phyloP scores from a whole-genome alignment of 768 basidiomycete species.

The Clitopilus hobsonii region DNA sequence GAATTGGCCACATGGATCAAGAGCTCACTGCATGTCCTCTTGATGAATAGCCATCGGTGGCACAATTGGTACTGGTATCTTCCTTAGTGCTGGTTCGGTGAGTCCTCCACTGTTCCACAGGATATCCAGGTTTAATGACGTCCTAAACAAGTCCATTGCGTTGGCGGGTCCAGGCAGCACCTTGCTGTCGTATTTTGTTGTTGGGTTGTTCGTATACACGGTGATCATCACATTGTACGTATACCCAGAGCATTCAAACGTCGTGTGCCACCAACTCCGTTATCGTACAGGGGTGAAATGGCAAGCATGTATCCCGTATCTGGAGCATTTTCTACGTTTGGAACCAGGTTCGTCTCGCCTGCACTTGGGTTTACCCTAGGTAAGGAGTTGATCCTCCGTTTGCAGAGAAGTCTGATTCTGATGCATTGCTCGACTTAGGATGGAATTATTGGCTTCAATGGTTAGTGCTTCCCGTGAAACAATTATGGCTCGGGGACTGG shows the following conservation, averaged over 20 bases:
- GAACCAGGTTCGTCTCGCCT: slow-evolving; percentile 53
- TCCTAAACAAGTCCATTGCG: slow-evolving; percentile 37
- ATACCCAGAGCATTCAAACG: background rate
- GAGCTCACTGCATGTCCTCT: background rate
- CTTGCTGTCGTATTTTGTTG: slow-evolving; percentile 55
- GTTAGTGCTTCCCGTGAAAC: slow-evolving; percentile 20
- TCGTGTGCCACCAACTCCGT: background rate
- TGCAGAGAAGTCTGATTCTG: background rate
- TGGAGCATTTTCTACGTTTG: slow-evolving; percentile 57
- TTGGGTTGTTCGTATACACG: slow-evolving; percentile 54
- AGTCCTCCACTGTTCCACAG: slow-evolving; percentile 8
- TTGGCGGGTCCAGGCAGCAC: slow-evolving; percentile 59
- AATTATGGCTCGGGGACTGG: too few relatives aligned
- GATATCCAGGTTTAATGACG: background rate
- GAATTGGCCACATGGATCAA: background rate
- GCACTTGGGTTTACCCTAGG: slow-evolving; percentile 57
- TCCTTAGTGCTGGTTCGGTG: slow-evolving; percentile 54
- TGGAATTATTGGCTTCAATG: slow-evolving; percentile 59
- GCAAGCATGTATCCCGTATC: slow-evolving; percentile 58
- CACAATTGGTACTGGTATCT: slow-evolving; percentile 58
- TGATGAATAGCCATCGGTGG: slow-evolving; percentile 43
- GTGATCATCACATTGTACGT: slow-evolving; percentile 56
- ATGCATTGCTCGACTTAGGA: slow-evolving; percentile 20
- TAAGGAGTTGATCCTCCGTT: slow-evolving; percentile 14
- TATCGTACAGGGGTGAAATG: slow-evolving; percentile 58